Percentiles rank a stretch among this genome's conserved stretches.
These are phyloP conservation scores for Suillus spraguei DNA, from an alignment of 768 basidiomycete species.

Conservation along the genomic window DNA sequence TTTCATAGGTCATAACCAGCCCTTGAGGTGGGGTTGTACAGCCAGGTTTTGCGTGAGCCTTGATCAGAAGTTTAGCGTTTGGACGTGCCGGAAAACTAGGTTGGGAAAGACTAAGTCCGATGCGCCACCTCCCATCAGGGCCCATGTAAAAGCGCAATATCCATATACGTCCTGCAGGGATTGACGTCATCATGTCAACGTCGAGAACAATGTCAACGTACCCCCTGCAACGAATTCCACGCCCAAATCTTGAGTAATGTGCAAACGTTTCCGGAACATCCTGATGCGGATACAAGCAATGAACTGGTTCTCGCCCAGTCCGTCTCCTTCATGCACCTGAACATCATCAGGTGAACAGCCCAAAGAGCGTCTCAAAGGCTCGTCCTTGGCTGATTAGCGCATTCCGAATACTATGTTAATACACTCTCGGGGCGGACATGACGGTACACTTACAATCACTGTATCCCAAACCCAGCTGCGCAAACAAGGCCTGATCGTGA, in stretches of 20 bases:
- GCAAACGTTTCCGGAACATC: background rate
- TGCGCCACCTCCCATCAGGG: background rate
- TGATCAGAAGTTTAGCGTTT: background rate
- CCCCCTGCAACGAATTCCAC: background rate
- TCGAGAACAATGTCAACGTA: background rate
- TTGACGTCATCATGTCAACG: background rate
- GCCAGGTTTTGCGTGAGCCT: background rate
- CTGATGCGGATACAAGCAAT: background rate
- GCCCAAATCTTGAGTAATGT: background rate
- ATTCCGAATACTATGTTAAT: background rate
- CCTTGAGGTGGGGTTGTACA: background rate
- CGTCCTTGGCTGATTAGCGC: background rate
- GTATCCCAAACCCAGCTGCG: background rate
- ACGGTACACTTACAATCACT: background rate
- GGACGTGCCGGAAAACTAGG: background rate
- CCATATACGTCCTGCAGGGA: background rate
- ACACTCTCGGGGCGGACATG: background rate
- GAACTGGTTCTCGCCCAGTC: background rate
- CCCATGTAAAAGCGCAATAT: background rate
- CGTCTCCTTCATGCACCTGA: background rate
- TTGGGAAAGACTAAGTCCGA: background rate
- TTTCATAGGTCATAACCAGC: background rate
- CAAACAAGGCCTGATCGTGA: background rate
- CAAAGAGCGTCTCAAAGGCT: background rate
- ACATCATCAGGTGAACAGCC: background rate